These are phyloP conservation scores for Sherardia arvensis DNA, from an alignment of 257 asterid genomes.

Conservation along the genomic window DNA sequence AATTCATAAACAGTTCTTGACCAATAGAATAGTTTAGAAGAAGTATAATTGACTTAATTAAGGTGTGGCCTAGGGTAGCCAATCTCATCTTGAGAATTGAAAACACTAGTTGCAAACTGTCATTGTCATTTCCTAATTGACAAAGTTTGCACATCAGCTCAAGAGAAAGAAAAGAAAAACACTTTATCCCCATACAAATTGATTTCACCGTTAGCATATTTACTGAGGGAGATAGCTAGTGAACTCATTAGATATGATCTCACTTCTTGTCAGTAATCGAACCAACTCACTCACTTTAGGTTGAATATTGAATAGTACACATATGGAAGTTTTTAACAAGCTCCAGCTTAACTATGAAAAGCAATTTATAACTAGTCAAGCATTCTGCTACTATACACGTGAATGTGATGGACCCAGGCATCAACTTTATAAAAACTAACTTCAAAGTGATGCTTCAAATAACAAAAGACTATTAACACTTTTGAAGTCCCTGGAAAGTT, in stretches of 20 bases:
- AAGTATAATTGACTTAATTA: background rate
- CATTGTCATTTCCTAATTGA: background rate
- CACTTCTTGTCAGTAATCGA: background rate
- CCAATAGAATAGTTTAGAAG: background rate
- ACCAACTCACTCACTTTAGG: background rate
- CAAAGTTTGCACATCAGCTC: background rate
- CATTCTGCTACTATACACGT: background rate
- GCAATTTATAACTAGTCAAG: background rate
- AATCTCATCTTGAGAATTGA: slow-evolving; percentile 1
- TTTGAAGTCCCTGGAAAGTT: background rate
- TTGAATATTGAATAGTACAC: background rate
- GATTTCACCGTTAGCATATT: background rate
- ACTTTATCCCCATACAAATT: background rate
- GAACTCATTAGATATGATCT: background rate
- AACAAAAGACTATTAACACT: background rate
- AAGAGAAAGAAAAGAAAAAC: background rate
- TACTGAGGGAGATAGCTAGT: background rate
- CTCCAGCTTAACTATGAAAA: background rate
- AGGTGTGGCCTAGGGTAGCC: background rate
- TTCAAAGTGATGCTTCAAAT: background rate
- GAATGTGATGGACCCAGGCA: background rate
- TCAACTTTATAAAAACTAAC: background rate
- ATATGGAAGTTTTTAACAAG: background rate
- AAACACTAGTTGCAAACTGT: background rate
- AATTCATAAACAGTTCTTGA: background rate